Evolutionary conservation across 2,329 filamentous ascomycete genomes (phyloP), one percentile per base, ranked within the genome.

Genomic region (Penicillium sp.): DNA sequence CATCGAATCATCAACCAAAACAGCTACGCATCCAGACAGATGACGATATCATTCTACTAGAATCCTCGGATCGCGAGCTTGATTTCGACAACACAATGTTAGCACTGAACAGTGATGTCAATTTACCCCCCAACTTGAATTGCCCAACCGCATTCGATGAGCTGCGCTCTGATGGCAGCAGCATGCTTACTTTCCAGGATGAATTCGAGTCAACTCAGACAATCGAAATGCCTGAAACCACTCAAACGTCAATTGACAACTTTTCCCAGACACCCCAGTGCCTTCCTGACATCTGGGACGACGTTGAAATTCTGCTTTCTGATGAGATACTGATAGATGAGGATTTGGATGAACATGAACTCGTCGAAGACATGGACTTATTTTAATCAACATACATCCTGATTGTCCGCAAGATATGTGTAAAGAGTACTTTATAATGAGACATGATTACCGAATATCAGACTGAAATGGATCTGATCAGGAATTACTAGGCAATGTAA

Each of bases 181-280:
- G 55, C 27, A 59, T 65, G n/a, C 53, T 56, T 18, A 60, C 52
- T 24, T 59, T 63, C 18, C 33, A 31, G 37, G 62, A 65, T 22
- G 27, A 54, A 7, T 51, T 50, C 9, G 58, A 64, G 2, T 58
- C 54, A 14, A 62, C 59, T 1, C 59, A 64, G 41, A 60, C 55
- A 10, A 62, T 60, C 6, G 9, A 24, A 9, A 43, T 16, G 9
- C 36, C 39, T 13, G 56, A 65, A 52, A 55, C 60, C 10, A 62
- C 62, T 11, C 31, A 54, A 19, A 36, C 5, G n/a, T 19, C 27
- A 1, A n/a, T 24, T 22, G 50, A 54, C 5, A 33, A 35, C 14
- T 22, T 27, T 13, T 13, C 37, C 16, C 24, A 16, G 24, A 4
- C 18, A 4, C 13, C 11, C 14, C 27, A 54, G 3, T 54, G 11